These are phyloP conservation scores for Musa troglodytarum DNA, from an alignment of 176 grass and related monocot species.

Conservation along the genomic window DNA sequence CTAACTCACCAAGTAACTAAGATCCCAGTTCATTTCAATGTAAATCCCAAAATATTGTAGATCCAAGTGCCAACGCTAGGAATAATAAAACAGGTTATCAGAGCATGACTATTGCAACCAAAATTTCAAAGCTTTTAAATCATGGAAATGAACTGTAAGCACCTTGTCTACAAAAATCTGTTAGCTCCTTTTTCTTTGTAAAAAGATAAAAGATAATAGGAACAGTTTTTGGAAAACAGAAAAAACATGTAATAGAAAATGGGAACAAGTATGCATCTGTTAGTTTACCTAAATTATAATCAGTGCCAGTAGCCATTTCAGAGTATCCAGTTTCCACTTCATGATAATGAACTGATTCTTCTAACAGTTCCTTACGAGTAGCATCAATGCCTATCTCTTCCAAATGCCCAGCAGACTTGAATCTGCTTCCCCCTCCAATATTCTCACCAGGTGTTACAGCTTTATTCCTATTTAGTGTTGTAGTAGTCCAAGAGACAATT, in stretches of 20 bases:
- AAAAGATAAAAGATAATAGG: too few species aligned
- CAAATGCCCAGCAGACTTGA: background rate
- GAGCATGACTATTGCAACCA: too few species aligned
- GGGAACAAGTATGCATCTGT: background rate
- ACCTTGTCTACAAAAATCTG: too few species aligned
- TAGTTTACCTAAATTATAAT: constrained; percentile 7
- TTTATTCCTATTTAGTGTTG: constrained; percentile 15
- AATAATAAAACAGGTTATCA: too few species aligned
- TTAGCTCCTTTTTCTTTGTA: too few species aligned
- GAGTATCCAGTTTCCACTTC: constrained; percentile 12
- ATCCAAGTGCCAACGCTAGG: too few species aligned
- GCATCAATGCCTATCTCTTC: constrained; percentile 25
- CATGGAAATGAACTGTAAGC: too few species aligned
- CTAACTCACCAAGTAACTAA: too few species aligned
- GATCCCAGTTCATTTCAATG: too few species aligned
- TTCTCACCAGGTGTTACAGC: background rate
- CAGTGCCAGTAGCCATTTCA: background rate
- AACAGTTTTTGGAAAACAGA: background rate
- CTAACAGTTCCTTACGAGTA: constrained; percentile 22
- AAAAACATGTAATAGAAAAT: background rate
- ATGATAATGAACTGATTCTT: constrained; percentile 27
- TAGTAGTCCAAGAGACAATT: background rate
- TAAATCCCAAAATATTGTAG: too few species aligned
- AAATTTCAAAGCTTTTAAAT: too few species aligned
- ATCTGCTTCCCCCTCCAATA: constrained; percentile 1